Conservation (phyloP, 2,329 filamentous ascomycete species). For the Pestalotiopsis sp. region DNA sequence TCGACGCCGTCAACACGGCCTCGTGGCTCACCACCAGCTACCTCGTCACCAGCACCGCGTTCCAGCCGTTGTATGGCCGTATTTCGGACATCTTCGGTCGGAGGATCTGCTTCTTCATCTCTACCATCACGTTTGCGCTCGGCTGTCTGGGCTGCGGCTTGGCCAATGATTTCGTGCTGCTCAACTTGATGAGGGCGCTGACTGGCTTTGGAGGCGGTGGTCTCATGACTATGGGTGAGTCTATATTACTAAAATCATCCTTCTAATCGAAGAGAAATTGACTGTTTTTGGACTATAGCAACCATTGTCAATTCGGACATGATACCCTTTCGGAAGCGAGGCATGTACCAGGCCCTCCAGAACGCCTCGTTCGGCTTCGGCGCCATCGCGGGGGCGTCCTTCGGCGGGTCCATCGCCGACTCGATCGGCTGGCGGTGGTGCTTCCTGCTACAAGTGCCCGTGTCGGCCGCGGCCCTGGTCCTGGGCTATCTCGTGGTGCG, state of each 20-base stretch:
- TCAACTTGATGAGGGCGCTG: constrained; percentile 67
- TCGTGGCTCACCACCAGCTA: constrained; percentile 78
- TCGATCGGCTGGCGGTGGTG: constrained; percentile 70
- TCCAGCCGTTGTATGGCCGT: constrained; percentile 17
- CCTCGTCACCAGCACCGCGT: constrained; percentile 58
- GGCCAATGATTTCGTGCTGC: constrained; percentile 57
- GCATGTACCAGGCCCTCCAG: constrained; percentile 64
- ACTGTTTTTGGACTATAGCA: constrained; percentile 31
- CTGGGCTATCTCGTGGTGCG: constrained; percentile 56
- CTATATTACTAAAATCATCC: constrained; percentile 21
- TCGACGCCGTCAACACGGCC: constrained; percentile 70
- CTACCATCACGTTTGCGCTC: constrained; percentile 60
- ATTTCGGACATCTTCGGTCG: constrained; percentile 55
- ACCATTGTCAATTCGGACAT: constrained; percentile 66
- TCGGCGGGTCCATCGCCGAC: constrained; percentile 67
- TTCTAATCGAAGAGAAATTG: neutral
- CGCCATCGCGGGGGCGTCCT: constrained; percentile 62
- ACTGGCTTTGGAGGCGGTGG: constrained; percentile 73
- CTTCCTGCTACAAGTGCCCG: constrained; percentile 64
- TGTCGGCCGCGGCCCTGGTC: constrained; percentile 57
- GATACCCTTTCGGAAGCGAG: constrained; percentile 57
- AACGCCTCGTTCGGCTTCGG: constrained; percentile 66
- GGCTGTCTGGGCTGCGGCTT: constrained; percentile 69
- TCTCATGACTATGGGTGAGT: constrained; percentile 68
- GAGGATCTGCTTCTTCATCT: constrained; percentile 64